These are phyloP conservation scores for Lentithecium fluviatile DNA, from an alignment of 495 filamentous ascomycete genomes.

Conservation along the genomic window DNA sequence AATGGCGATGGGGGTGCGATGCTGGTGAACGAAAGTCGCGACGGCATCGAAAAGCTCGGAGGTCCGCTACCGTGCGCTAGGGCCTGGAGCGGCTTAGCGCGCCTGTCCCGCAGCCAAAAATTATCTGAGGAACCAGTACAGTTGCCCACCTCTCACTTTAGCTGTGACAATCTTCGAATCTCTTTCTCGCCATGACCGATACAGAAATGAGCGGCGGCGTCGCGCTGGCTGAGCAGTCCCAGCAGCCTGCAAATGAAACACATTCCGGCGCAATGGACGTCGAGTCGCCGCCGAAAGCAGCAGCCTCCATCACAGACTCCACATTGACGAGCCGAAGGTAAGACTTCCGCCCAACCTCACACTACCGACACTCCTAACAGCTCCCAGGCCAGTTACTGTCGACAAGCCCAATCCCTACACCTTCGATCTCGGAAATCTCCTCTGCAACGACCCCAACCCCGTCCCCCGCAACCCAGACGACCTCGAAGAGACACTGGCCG, in stretches of 20 bases:
- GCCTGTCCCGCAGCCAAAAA: background rate
- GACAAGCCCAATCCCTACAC: slow-evolving; percentile 83
- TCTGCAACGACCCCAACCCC: slow-evolving; percentile 79
- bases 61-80: slow-evolving; percentile 5
- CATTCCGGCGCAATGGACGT: slow-evolving; percentile 26
- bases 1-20: background rate
- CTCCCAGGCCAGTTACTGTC: slow-evolving; percentile 59
- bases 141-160: background rate
- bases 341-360: background rate
- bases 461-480: slow-evolving; percentile 57
- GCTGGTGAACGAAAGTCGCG: background rate
- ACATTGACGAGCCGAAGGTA: slow-evolving; percentile 16
- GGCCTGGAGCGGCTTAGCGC: background rate
- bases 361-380: background rate
- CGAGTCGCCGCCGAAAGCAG: slow-evolving; percentile 2
- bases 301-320: slow-evolving; percentile 18
- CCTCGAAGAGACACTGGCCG: slow-evolving; percentile 51
- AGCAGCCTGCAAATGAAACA: slow-evolving; percentile 10
- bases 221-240: background rate
- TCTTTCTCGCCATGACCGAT: slow-evolving; percentile 11
- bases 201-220: slow-evolving; percentile 13
- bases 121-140: too few relatives aligned
- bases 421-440: slow-evolving; percentile 86
- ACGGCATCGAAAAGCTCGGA: slow-evolving; percentile 5
- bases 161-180: background rate